Conservation (phyloP, 2,329 filamentous ascomycete genomes). For the Alternaria solani region DNA sequence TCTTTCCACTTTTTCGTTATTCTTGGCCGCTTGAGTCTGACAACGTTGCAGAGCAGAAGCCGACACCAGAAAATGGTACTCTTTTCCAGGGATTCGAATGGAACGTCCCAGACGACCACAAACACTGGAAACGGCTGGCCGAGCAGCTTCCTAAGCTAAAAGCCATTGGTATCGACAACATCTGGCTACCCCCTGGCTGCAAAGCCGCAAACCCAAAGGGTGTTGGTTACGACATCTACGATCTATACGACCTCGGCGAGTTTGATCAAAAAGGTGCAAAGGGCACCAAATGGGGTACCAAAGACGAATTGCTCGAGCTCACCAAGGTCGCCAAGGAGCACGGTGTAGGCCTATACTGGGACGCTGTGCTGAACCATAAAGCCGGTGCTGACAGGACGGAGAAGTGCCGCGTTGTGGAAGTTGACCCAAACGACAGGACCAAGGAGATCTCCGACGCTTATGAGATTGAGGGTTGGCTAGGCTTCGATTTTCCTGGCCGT, state of each 20-base stretch:
- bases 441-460: constrained; percentile 63
- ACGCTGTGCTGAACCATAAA: constrained; percentile 77
- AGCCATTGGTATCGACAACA: constrained; percentile 62
- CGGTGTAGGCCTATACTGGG: constrained; percentile 70
- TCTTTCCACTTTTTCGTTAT: neutral
- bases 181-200: constrained; percentile 75
- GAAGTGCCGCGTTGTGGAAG: constrained; percentile 68
- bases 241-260: constrained; percentile 74
- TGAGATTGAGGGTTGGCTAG: constrained; percentile 73
- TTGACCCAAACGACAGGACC: constrained; percentile 66
- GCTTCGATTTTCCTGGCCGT: constrained; percentile 71
- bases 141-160: constrained; percentile 63
- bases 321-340: constrained; percentile 59
- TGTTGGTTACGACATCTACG: constrained; percentile 71
- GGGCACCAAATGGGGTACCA: constrained; percentile 74
- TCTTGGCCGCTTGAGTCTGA: constrained; percentile 9
- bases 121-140: constrained; percentile 68
- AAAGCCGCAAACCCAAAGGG: constrained; percentile 69
- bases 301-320: constrained; percentile 66
- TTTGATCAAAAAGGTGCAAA: constrained; percentile 73
- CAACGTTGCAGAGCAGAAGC: constrained; percentile 33
- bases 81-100: constrained; percentile 78
- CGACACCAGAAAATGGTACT: constrained; percentile 49
- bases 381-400: constrained; percentile 73
- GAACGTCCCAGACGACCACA: constrained; percentile 68